Percentiles rank a stretch among this genome's conserved stretches.
Evolutionary conservation across 2,329 filamentous ascomycete species (phyloP).

Genomic region (Diaporthe batatas): DNA sequence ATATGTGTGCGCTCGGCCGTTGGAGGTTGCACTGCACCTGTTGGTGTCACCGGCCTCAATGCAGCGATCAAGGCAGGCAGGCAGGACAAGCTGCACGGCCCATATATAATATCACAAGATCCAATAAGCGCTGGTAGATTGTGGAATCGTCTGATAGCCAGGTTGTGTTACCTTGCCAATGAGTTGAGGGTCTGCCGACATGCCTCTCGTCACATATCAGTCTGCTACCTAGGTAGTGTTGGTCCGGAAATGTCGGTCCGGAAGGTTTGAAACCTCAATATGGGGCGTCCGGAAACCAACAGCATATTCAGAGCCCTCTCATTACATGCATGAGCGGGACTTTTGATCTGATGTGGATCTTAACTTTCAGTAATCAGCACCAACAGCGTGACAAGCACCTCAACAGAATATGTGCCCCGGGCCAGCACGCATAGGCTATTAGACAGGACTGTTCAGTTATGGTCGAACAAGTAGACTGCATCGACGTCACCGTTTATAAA

Average conservation of each 20-base stretch:
- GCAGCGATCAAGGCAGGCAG: conserved; percentile 10
- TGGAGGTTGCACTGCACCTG: background rate
- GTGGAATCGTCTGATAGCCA: background rate
- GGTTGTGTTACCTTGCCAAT: background rate
- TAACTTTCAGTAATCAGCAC: background rate
- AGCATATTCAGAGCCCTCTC: background rate
- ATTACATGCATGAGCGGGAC: background rate
- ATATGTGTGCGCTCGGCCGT: background rate
- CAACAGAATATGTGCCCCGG: background rate
- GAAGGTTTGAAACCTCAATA: background rate
- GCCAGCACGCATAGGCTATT: background rate
- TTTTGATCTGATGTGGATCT: background rate
- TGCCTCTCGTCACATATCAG: conserved; percentile 13
- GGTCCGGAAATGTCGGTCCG: background rate
- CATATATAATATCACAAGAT: background rate
- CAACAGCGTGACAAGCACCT: background rate
- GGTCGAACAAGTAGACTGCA: background rate
- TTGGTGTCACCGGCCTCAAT: background rate
- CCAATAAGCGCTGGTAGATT: background rate
- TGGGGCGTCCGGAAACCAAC: background rate
- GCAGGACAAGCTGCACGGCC: background rate
- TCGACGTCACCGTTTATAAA: background rate
- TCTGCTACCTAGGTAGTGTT: background rate
- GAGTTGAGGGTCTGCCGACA: background rate
- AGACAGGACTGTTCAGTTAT: too few species aligned